Evolutionary conservation across 139 green algal species (phyloP).

Genomic region (Pleodorina starrii): DNA sequence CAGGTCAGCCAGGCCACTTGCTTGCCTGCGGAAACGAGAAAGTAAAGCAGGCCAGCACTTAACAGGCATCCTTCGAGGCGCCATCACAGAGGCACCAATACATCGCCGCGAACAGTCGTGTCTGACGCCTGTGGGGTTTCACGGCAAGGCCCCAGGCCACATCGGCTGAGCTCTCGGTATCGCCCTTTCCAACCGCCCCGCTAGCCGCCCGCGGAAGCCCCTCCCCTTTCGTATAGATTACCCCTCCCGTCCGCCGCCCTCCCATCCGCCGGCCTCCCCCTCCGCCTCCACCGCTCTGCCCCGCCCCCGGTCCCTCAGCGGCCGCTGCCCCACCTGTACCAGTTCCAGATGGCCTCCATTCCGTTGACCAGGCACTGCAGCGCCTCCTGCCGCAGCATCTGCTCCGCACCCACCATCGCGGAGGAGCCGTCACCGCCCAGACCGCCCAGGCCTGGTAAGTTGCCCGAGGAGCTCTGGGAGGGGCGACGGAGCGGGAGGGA

Average conservation of each 20-base stretch:
- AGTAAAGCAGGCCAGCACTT: no score
- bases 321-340: slow-evolving; percentile 57
- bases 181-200: no score
- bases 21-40: background rate
- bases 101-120: no score
- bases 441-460: background rate
- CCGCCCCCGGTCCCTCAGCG: background rate
- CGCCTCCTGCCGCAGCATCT: slow-evolving; percentile 73
- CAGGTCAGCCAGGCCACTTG: background rate
- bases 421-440: slow-evolving; percentile 1
- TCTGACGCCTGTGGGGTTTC: no score
- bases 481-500: background rate
- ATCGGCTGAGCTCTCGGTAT: no score
- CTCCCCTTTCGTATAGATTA: no score
- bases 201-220: no score
- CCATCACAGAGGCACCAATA: no score
- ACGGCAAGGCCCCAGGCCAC: no score
- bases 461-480: background rate
- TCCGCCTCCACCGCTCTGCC: background rate
- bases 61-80: no score
- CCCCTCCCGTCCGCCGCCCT: no score
- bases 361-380: slow-evolving; percentile 83
- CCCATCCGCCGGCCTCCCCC: no score
- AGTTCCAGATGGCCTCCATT: slow-evolving; percentile 74
- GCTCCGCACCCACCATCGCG: background rate